Conservation (phyloP, 2,329 filamentous ascomycete genomes). For the Penicillium fuscoglaucum region DNA sequence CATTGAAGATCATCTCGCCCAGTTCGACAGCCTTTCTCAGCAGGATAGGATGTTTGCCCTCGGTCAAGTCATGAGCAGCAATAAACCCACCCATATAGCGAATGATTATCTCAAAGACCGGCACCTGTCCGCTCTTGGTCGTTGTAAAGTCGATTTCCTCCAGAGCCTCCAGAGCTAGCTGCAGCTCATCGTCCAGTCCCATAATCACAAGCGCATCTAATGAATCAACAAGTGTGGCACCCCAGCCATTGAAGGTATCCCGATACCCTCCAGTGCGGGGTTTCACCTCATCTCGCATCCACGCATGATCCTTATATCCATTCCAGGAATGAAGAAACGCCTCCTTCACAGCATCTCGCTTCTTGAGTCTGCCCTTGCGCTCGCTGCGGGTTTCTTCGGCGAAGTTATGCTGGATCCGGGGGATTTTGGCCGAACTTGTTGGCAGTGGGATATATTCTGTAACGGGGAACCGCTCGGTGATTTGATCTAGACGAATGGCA, state of each 20-base stretch:
- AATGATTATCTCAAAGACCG: slow-evolving; percentile 89
- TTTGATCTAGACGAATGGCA: slow-evolving; percentile 66
- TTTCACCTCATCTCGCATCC: slow-evolving; percentile 80
- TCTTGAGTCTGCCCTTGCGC: slow-evolving; percentile 62
- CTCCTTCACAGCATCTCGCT: slow-evolving; percentile 67
- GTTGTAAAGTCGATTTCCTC: slow-evolving; percentile 79
- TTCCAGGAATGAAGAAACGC: slow-evolving; percentile 78
- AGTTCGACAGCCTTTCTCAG: slow-evolving; percentile 79
- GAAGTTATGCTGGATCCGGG: slow-evolving; percentile 75
- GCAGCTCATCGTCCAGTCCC: slow-evolving; percentile 74
- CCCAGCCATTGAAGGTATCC: slow-evolving; percentile 92
- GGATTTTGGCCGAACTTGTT: slow-evolving; percentile 68
- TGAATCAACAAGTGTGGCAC: slow-evolving; percentile 79
- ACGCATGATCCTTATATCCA: slow-evolving; percentile 78
- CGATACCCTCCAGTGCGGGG: slow-evolving; percentile 67
- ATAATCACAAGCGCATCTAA: slow-evolving; percentile 85
- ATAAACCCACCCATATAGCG: slow-evolving; percentile 86
- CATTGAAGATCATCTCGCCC: slow-evolving; percentile 75
- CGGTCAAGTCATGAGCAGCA: slow-evolving; percentile 81
- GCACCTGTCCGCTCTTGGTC: slow-evolving; percentile 66
- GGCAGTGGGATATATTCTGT: slow-evolving; percentile 70
- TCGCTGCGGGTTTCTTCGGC: slow-evolving; percentile 59
- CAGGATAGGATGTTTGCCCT: slow-evolving; percentile 67
- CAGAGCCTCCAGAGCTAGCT: slow-evolving; percentile 70
- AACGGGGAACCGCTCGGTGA: slow-evolving; percentile 74